Conservation (phyloP, 805 yeast genomes). For the Yamadazyma insecticola region DNA sequence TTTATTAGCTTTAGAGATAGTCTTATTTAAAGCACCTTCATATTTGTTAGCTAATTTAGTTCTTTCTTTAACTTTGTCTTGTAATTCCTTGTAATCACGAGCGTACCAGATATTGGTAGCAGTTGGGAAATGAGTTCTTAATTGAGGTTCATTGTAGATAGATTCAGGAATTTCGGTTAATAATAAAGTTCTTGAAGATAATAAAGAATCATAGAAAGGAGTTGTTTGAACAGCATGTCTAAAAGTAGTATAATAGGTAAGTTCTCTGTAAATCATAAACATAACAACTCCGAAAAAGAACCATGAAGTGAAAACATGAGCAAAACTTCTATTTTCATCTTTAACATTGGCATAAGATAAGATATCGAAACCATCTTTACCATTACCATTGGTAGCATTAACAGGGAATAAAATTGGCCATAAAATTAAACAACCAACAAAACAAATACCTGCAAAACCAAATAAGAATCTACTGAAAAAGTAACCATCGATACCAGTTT, state of each 20-base stretch:
- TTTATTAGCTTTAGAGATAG: conserved; percentile 56
- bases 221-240: conserved; percentile 73
- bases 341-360: conserved; percentile 60
- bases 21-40: conserved; percentile 62
- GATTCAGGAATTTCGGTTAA: conserved; percentile 61
- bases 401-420: conserved; percentile 74
- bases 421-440: conserved; percentile 49
- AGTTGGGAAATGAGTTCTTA: conserved; percentile 60
- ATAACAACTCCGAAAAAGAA: conserved; percentile 60
- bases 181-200: conserved; percentile 68
- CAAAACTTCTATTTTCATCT: conserved; percentile 61
- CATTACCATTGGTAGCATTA: conserved; percentile 50
- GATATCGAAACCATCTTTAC: conserved; percentile 55
- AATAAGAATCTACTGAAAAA: conserved; percentile 64
- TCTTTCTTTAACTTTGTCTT: conserved; percentile 57
- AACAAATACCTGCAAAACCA: conserved; percentile 48
- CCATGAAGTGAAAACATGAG: conserved; percentile 78
- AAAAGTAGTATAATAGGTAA: conserved; percentile 64
- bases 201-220: conserved; percentile 64
- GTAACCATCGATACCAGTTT: conserved; percentile 72
- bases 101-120: conserved; percentile 58
- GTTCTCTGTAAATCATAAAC: conserved; percentile 67
- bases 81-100: conserved; percentile 56
- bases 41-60: conserved; percentile 54
- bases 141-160: conserved; percentile 41